phyloP scores from a whole-genome alignment of 345 rosid species.

The Salix exigua region DNA sequence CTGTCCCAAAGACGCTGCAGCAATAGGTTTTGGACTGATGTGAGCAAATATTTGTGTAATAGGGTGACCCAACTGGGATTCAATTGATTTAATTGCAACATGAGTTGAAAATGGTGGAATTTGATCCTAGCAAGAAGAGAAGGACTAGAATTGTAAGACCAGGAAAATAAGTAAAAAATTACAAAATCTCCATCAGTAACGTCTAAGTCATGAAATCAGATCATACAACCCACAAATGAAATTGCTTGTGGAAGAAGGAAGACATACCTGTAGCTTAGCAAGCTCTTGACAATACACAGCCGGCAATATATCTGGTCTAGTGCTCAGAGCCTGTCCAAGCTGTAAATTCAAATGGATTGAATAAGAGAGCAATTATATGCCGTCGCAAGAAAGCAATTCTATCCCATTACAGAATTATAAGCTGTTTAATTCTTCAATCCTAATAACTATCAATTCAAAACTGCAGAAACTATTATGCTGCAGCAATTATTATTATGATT shows the following conservation, averaged over 20 bases:
- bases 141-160: constrained; percentile 8
- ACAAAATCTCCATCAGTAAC: not conserved
- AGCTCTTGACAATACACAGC: constrained; percentile 86
- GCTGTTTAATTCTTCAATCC: constrained; percentile 1
- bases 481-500: not conserved
- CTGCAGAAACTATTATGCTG: not conserved
- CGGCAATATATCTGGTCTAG: constrained; percentile 88
- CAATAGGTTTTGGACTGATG: constrained; percentile 82
- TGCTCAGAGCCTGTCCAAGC: constrained; percentile 98
- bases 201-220: not conserved
- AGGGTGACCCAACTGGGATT: constrained; percentile 70
- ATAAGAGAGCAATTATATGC: not conserved
- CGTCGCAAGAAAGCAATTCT: not conserved
- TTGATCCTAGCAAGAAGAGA: constrained; percentile 62
- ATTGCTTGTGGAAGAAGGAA: constrained; percentile 6
- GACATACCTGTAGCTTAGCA: constrained; percentile 75
- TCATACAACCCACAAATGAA: not conserved
- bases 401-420: not conserved
- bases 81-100: constrained; percentile 75
- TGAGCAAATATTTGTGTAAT: constrained; percentile 71
- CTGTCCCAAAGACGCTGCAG: constrained; percentile 97
- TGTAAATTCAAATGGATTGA: constrained; percentile 28
- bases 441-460: not conserved
- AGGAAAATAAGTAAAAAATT: constrained; percentile 1
- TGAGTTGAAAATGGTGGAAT: constrained; percentile 84